Base-by-base conservation (phyloP, 1,139 yeast species). In the Geotrichum restrictum region DNA sequence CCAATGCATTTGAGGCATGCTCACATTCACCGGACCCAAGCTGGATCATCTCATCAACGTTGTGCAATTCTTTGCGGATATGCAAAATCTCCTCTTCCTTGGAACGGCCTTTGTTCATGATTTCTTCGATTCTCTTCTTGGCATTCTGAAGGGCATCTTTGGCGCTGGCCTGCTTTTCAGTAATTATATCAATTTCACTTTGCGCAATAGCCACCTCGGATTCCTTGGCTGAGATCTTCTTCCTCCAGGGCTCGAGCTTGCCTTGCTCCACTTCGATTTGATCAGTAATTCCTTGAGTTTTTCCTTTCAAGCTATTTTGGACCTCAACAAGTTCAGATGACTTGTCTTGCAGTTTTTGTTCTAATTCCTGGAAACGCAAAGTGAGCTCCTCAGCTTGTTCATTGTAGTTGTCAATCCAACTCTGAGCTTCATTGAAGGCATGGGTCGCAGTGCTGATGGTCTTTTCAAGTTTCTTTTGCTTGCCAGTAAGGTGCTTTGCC, bases 171-270 rank as follows among this genome's bases (percentile, higher is more conserved):
- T 75, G 73, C 58, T 82, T 80, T 34, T 76, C 79, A 32, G 71
- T 68, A 13, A 86, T 65, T 68, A 88, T 75, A 41, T 81, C 81
- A 16, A 87, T 76, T 56, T 84, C 82, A 7, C 91, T 81, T 52
- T 79, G 76, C 1, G 83, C 79, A 38, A 88, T 76, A 49, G 82
- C 79, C 8, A 87, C 78, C 43, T 82, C 81, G 27, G 88, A 80
- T 57, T 81, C 82, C 55, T 84, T 85, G 24, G 78, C 77, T 56
- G 81, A 82, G 38, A 89, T 73, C 59, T 82, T 78, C 34, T 78
- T 82, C 56, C 81, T 82, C 94, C 95, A 89, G 0, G 98, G 98
- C 57, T 87, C 93, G 7, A 89, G 70, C 57, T 83, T 74, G 8
- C 75, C 75, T 62, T 88, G 94, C 39, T 83, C 70, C 5, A 64